Base-by-base conservation (phyloP, 768 basidiomycete species). In the Suillus discolor region DNA sequence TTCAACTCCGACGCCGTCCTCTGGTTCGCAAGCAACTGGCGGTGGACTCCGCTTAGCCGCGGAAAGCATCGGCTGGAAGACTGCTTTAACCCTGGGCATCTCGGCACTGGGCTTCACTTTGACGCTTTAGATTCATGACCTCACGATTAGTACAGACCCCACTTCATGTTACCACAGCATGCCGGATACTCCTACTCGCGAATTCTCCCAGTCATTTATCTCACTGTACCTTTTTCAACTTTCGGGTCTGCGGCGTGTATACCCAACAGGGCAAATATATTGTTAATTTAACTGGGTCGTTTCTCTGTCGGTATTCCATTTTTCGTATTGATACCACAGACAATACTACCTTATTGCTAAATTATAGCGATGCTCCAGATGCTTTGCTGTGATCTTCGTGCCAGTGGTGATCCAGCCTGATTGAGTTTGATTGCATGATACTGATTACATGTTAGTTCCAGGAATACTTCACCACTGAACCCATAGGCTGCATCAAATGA, bases 101-200 rank as follows among this genome's bases (percentile, higher is more conserved):
- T 68, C 71, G 36, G 71, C 67, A 3, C 5, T 74, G 42, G 70
- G 69, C 12, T 72, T 76, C 62, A 3, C 34, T 3, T 20, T 62
- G 25, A 39, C 68, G 60, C 64, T 69, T 57, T 75, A 77, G 65
- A 49, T 59, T 38, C 20, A 54, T 8, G 38, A 47, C 25, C 31
- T 63, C 51, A 57, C 49, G 47, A 59, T 28, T 28, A 51, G 51
- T 28, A 59, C 57, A 25, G 57, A 59, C 57, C 15, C 15, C 23
- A 39, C 39, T 59, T 59, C 39, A 59, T 59, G n/a, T 59, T 23
- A 34, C 6, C 31, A 36, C 54, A 55, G 54, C 54, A 55, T 55
- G 54, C 54, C 34, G 38, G 16, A 39, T 39, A 41, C 23, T 59
- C 23, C 38, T 59, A 41, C 38, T 59, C 39, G 39, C 38, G 3